Conservation (phyloP, 768 basidiomycete genomes). For the Panaeolus papilionaceus region DNA sequence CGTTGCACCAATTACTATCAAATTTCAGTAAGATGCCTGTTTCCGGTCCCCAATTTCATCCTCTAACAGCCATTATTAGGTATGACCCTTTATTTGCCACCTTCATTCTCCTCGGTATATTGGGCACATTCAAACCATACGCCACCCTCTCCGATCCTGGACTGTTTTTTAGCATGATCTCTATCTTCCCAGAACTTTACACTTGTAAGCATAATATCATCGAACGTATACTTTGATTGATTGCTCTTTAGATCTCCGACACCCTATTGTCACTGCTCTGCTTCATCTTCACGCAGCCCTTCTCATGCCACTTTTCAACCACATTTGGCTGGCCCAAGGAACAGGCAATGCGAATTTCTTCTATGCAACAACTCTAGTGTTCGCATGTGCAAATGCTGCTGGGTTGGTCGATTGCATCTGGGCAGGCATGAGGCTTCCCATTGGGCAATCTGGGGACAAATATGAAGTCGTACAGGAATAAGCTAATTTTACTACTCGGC, state of each 20-base stretch:
- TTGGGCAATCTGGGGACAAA: constrained; percentile 59
- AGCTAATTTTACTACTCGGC: constrained; percentile 15
- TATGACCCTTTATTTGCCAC: constrained; percentile 85
- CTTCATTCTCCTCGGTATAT: constrained; percentile 76
- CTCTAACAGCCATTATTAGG: constrained; percentile 42
- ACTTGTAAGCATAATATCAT: constrained; percentile 61
- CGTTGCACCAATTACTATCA: constrained; percentile 82
- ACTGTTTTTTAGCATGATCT: constrained; percentile 81
- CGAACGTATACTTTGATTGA: not conserved
- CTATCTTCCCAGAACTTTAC: constrained; percentile 84
- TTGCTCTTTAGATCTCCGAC: constrained; percentile 68
- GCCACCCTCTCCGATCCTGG: constrained; percentile 90
- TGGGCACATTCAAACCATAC: constrained; percentile 90
- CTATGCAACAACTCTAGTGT: constrained; percentile 94
- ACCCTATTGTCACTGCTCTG: constrained; percentile 83
- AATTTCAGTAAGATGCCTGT: constrained; percentile 70
- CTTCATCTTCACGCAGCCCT: constrained; percentile 85
- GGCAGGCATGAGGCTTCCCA: constrained; percentile 80
- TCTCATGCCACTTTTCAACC: constrained; percentile 89
- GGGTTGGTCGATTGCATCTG: constrained; percentile 82
- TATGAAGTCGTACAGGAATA: constrained; percentile 69
- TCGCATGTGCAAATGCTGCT: constrained; percentile 87
- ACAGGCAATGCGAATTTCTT: constrained; percentile 99
- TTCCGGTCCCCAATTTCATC: not conserved
- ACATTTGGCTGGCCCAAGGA: constrained; percentile 89